phyloP scores from a whole-genome alignment of 208 protist genomes.

The Crithidia brevicula region DNA sequence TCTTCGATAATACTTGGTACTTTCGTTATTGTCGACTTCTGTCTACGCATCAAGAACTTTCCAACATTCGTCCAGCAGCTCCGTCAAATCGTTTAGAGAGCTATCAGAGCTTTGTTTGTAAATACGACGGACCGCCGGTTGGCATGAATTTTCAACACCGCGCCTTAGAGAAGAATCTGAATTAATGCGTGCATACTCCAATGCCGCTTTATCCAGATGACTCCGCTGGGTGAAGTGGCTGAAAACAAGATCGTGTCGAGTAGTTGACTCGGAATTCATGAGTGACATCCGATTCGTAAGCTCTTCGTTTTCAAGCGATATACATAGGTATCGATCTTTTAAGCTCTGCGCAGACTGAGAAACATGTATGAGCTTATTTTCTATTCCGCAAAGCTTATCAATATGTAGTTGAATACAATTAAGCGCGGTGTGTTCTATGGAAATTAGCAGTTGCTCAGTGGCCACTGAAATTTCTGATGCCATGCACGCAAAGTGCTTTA shows the following conservation, averaged over 20 bases:
- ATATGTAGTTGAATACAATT: background rate
- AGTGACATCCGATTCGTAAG: background rate
- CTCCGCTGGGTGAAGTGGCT: no score
- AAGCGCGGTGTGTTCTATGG: background rate
- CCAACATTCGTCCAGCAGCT: conserved; percentile 34
- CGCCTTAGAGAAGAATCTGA: no score
- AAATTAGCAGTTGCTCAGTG: background rate
- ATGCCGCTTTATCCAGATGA: no score
- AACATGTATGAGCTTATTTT: background rate
- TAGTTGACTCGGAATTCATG: background rate
- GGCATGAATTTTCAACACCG: no score
- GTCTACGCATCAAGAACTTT: conserved; percentile 20
- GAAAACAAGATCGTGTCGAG: background rate
- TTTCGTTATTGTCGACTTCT: background rate
- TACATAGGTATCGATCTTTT: background rate
- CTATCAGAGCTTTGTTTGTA: background rate
- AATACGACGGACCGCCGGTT: no score
- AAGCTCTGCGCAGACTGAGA: background rate
- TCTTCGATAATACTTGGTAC: background rate
- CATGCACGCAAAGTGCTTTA: no score
- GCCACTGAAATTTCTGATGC: background rate
- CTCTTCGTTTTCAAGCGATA: conserved; percentile 4
- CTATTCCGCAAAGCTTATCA: background rate
- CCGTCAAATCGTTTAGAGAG: conserved; percentile 24
- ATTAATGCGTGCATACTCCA: no score